Percentiles rank a stretch among this genome's conserved stretches.
Conservation (phyloP, 129 eudicot species). For the Pseudognaphalium luteoalbum region DNA sequence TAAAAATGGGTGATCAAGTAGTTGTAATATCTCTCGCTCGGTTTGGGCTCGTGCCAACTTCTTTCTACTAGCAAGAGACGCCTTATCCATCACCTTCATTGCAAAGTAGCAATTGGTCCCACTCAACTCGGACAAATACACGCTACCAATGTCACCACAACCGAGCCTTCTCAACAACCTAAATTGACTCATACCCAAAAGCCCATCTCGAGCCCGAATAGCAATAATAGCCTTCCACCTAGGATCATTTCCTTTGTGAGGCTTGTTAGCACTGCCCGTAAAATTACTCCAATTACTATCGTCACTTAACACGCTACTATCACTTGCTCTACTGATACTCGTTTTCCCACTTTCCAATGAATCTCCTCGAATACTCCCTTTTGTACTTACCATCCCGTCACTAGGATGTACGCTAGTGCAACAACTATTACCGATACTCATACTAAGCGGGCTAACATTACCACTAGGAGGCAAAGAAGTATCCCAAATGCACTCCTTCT, state of each 20-base stretch:
- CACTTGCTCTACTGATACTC: conserved; percentile 82
- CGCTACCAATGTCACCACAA: conserved; percentile 83
- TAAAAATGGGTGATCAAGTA: conserved; percentile 84
- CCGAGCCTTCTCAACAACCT: conserved; percentile 68
- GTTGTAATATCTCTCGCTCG: conserved; percentile 76
- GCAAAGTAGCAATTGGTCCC: conserved; percentile 79
- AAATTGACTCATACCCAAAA: conserved; percentile 86
- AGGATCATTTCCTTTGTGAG: conserved; percentile 90
- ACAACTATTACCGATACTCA: conserved; percentile 30
- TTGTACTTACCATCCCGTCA: conserved; percentile 44
- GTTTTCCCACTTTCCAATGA: conserved; percentile 74
- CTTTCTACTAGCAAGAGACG: conserved; percentile 73
- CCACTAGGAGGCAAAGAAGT: conserved; percentile 86
- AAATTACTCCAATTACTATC: conserved; percentile 87
- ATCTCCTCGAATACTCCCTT: conserved; percentile 66
- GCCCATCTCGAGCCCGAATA: conserved; percentile 62
- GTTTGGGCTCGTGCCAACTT: conserved; percentile 76
- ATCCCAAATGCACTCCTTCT: conserved; percentile 85
- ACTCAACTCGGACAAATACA: conserved; percentile 78
- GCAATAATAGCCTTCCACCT: conserved; percentile 89
- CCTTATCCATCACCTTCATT: conserved; percentile 88
- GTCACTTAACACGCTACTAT: conserved; percentile 86
- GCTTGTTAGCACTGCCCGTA: conserved; percentile 75
- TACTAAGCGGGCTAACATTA: conserved; percentile 69
- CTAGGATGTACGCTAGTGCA: conserved; percentile 30